Conservation (phyloP, 1,284 basidiomycete species). For the Coriolopsis trogii region DNA sequence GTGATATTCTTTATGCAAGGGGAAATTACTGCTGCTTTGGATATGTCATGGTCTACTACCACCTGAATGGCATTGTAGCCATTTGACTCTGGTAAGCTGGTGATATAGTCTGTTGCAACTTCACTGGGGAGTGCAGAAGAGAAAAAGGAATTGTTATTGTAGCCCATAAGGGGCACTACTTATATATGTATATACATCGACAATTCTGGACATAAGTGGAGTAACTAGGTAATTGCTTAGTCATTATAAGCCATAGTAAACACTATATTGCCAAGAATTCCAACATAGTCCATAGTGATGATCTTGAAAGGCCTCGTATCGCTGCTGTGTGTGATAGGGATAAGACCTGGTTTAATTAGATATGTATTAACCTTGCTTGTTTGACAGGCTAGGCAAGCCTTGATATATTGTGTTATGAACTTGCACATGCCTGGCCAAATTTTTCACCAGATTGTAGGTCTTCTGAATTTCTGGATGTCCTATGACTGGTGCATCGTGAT, state of each 20-base stretch:
- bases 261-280: too few relatives aligned
- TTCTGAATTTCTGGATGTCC: too few relatives aligned
- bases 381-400: conserved; percentile 42
- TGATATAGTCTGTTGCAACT: too few relatives aligned
- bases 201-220: too few relatives aligned
- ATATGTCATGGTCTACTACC: conserved; percentile 33
- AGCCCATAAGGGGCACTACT: too few relatives aligned
- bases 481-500: too few relatives aligned
- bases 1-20: conserved; percentile 35
- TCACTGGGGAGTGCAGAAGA: too few relatives aligned
- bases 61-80: conserved; percentile 41
- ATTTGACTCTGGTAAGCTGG: conserved; percentile 34
- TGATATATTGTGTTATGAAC: conserved; percentile 36
- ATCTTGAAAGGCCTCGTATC: conserved; percentile 4
- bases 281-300: conserved; percentile 38
- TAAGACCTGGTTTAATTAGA: conserved; percentile 2
- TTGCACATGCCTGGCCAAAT: conserved; percentile 44
- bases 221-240: too few relatives aligned
- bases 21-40: conserved; percentile 36
- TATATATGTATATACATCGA: too few relatives aligned
- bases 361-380: conserved; percentile 32
- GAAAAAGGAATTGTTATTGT: too few relatives aligned
- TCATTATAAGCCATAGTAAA: too few relatives aligned
- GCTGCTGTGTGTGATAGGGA: not conserved
- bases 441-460: too few relatives aligned